These are phyloP conservation scores for Scytalidium sp. DNA, from an alignment of 2,329 filamentous ascomycete species.

Conservation along the genomic window DNA sequence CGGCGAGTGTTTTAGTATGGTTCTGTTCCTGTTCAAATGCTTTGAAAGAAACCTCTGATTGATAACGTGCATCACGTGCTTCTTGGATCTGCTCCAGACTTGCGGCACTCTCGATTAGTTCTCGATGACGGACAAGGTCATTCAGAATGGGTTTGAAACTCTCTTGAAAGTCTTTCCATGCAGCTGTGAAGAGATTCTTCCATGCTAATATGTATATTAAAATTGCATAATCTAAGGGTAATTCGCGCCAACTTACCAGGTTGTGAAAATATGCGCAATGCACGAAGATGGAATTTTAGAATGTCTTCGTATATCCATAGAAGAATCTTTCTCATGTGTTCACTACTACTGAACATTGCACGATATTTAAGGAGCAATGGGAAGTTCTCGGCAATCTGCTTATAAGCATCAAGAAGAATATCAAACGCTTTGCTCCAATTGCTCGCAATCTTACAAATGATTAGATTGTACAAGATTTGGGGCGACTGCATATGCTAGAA, in stretches of 20 bases:
- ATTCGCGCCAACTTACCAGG: constrained; percentile 15
- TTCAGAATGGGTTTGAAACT: constrained; percentile 26
- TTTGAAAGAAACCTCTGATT: constrained; percentile 15
- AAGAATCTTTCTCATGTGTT: constrained; percentile 27
- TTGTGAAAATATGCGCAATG: constrained; percentile 26
- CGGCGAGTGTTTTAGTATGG: constrained; percentile 9
- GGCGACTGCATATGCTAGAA: not conserved
- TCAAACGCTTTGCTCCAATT: constrained; percentile 32
- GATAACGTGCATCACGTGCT: constrained; percentile 15
- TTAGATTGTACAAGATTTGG: not conserved
- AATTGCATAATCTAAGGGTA: not conserved
- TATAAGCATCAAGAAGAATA: constrained; percentile 33
- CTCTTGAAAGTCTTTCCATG: constrained; percentile 29
- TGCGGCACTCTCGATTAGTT: constrained; percentile 28
- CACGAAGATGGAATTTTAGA: constrained; percentile 33
- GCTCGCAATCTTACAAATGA: constrained; percentile 23
- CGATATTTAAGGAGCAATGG: constrained; percentile 32
- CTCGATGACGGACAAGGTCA: constrained; percentile 24
- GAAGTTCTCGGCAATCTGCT: constrained; percentile 34
- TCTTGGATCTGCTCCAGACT: constrained; percentile 25
- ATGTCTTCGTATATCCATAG: constrained; percentile 34
- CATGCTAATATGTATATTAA: constrained; percentile 22
- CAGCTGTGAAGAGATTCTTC: constrained; percentile 28
- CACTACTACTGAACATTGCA: constrained; percentile 23
- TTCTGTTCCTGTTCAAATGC: constrained; percentile 12